Conservation (phyloP, 2,329 filamentous ascomycete genomes). For the Neocatenulostroma microsporum region DNA sequence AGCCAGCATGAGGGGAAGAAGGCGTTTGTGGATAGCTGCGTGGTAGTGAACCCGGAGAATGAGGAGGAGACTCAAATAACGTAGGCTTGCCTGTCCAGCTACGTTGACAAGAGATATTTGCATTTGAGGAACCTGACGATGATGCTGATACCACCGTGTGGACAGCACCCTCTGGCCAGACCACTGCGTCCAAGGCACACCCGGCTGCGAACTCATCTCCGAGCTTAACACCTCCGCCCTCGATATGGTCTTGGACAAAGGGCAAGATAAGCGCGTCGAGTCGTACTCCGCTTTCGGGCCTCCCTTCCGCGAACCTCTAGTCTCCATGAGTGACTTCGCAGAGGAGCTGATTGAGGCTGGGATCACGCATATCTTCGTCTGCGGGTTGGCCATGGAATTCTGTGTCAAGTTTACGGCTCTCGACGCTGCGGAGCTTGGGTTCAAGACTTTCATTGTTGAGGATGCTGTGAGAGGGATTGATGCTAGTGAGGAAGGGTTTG, state of each 20-base stretch:
- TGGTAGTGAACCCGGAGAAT: constrained; percentile 61
- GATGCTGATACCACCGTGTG: constrained; percentile 41
- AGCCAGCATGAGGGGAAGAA: constrained; percentile 61
- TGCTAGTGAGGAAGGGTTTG: constrained; percentile 48
- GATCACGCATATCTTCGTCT: constrained; percentile 75
- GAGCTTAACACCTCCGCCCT: constrained; percentile 57
- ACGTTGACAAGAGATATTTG: no score
- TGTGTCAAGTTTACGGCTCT: constrained; percentile 78
- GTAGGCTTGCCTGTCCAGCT: constrained; percentile 42
- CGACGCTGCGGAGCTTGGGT: constrained; percentile 69
- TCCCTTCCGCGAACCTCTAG: constrained; percentile 57
- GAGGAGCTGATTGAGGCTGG: constrained; percentile 47
- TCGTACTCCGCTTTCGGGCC: constrained; percentile 93
- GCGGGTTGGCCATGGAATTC: constrained; percentile 80
- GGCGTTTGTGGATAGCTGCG: constrained; percentile 59
- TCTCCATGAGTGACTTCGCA: constrained; percentile 56
- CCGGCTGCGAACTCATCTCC: constrained; percentile 64
- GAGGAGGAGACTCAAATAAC: constrained; percentile 51
- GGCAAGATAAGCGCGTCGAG: constrained; percentile 64
- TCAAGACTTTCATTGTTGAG: constrained; percentile 65
- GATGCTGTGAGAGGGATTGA: constrained; percentile 72
- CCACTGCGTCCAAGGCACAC: constrained; percentile 73
- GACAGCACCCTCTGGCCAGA: constrained; percentile 65
- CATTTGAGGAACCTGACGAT: no score
- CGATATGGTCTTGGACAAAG: constrained; percentile 69